These are phyloP conservation scores for Marchantia polymorpha DNA, from an alignment of 225 moss, liverwort and hornwort genomes.

Conservation along the genomic window DNA sequence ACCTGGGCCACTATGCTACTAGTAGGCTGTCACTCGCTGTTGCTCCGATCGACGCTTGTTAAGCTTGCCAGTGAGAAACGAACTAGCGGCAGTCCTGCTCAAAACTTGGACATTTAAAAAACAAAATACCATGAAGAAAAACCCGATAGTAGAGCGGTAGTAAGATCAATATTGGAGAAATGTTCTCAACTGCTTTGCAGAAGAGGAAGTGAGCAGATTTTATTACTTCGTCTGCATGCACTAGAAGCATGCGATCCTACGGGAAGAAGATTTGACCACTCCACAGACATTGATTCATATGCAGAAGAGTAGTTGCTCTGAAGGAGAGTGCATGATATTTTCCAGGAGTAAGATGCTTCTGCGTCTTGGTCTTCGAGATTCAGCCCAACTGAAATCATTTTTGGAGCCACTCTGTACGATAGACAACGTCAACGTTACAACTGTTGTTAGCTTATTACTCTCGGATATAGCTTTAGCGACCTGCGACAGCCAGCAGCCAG, in stretches of 20 bases:
- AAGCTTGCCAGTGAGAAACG: too few relatives aligned
- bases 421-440: neutral
- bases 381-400: conserved; percentile 4
- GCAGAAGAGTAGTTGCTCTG: conserved; percentile 9
- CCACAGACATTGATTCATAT: conserved; percentile 1
- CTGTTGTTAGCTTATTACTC: neutral
- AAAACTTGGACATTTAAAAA: too few relatives aligned
- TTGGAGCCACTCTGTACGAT: too few relatives aligned
- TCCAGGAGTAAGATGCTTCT: neutral
- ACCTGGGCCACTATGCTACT: too few relatives aligned
- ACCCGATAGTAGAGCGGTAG: too few relatives aligned
- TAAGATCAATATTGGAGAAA: too few relatives aligned
- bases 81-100: too few relatives aligned
- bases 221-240: conserved; percentile 3
- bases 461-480: too few relatives aligned
- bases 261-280: neutral
- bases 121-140: too few relatives aligned
- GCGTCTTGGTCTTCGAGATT: conserved; percentile 8
- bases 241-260: neutral
- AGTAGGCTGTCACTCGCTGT: too few relatives aligned
- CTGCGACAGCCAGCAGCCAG: too few relatives aligned
- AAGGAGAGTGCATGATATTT: neutral
- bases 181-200: conserved; percentile 16
- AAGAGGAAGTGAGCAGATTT: neutral
- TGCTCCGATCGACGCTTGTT: too few relatives aligned